phyloP scores from a whole-genome alignment of 495 filamentous ascomycete genomes.

The Parathielavia appendiculata region DNA sequence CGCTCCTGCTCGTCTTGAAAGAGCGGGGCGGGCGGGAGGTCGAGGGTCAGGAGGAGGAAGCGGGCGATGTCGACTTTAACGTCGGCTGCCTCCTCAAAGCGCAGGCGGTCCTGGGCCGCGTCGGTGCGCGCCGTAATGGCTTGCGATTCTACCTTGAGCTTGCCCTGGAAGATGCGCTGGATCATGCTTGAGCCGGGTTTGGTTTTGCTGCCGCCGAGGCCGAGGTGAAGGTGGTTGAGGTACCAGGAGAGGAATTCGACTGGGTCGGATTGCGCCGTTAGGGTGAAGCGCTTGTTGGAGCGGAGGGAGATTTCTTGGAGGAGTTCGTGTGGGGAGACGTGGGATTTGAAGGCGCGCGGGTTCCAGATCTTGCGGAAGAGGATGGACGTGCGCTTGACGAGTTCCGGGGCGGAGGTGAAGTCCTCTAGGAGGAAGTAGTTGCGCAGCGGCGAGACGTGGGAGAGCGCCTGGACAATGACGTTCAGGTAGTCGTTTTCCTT shows the following conservation, averaged over 20 bases:
- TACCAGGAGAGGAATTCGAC: slow-evolving; percentile 98
- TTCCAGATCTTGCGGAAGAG: slow-evolving; percentile 98
- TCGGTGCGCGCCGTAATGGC: slow-evolving; percentile 90
- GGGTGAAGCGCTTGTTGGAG: slow-evolving; percentile 86
- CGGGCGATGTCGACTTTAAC: slow-evolving; percentile 70
- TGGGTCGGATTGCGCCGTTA: slow-evolving; percentile 88
- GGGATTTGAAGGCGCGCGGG: slow-evolving; percentile 88
- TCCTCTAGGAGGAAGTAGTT: slow-evolving; percentile 91
- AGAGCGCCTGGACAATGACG: slow-evolving; percentile 87
- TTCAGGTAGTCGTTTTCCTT: slow-evolving; percentile 99
- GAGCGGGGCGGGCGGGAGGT: slow-evolving; percentile 87
- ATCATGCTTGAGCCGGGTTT: slow-evolving; percentile 77
- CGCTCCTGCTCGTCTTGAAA: slow-evolving; percentile 87
- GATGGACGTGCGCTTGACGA: slow-evolving; percentile 75
- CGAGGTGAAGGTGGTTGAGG: slow-evolving; percentile 87
- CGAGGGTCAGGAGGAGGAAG: slow-evolving; percentile 87
- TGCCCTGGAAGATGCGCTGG: slow-evolving; percentile 89
- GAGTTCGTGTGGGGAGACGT: slow-evolving; percentile 96
- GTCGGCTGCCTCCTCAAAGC: slow-evolving; percentile 85
- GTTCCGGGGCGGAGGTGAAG: slow-evolving; percentile 51
- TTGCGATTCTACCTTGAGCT: slow-evolving; percentile 86
- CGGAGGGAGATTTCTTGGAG: slow-evolving; percentile 88
- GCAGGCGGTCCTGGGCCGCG: slow-evolving; percentile 69
- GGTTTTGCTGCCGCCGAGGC: slow-evolving; percentile 82
- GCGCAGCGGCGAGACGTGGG: slow-evolving; percentile 83